These are phyloP conservation scores for Dichotomocladium elegans DNA, from an alignment of 371 early-diverging fungal species.

Conservation along the genomic window DNA sequence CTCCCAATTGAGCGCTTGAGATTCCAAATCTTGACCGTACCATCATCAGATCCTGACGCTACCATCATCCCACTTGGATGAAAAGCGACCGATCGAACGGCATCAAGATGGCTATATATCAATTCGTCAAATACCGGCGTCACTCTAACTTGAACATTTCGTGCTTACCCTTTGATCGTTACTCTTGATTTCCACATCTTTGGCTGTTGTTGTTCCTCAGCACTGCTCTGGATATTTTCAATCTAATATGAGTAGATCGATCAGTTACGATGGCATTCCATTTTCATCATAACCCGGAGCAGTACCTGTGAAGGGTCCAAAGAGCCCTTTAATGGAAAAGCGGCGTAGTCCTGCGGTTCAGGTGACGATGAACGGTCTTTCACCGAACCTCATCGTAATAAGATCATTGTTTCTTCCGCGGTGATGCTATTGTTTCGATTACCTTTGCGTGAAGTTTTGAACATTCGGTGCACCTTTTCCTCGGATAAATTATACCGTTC, in stretches of 20 bases:
- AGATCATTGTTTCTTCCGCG: too few relatives aligned
- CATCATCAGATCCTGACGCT: conserved; percentile 81
- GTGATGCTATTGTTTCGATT: too few relatives aligned
- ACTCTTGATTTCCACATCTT: conserved; percentile 62
- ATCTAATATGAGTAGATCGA: conserved; percentile 9
- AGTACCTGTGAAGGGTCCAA: conserved; percentile 34
- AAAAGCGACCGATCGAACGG: conserved; percentile 70
- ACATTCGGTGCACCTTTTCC: conserved; percentile 51
- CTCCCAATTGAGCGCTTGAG: conserved; percentile 36
- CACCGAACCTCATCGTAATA: too few relatives aligned
- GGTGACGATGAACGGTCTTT: conserved; percentile 5
- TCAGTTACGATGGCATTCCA: too few relatives aligned
- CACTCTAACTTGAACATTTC: background rate
- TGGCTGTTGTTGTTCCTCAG: conserved; percentile 15
- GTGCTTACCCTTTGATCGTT: conserved; percentile 54
- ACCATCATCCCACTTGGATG: conserved; percentile 61
- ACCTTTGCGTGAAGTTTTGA: conserved; percentile 48
- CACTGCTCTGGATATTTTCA: conserved; percentile 14
- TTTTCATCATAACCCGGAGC: background rate
- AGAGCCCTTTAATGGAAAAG: conserved; percentile 14
- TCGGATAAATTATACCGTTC: conserved; percentile 60
- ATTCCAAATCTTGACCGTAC: conserved; percentile 80
- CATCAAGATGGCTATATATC: conserved; percentile 74
- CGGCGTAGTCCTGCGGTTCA: conserved; percentile 24
- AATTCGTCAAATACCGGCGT: background rate